Percentiles rank a stretch among this genome's conserved stretches.
Conservation (phyloP, 2,329 filamentous ascomycete genomes). For the Verticillium nubilum region DNA sequence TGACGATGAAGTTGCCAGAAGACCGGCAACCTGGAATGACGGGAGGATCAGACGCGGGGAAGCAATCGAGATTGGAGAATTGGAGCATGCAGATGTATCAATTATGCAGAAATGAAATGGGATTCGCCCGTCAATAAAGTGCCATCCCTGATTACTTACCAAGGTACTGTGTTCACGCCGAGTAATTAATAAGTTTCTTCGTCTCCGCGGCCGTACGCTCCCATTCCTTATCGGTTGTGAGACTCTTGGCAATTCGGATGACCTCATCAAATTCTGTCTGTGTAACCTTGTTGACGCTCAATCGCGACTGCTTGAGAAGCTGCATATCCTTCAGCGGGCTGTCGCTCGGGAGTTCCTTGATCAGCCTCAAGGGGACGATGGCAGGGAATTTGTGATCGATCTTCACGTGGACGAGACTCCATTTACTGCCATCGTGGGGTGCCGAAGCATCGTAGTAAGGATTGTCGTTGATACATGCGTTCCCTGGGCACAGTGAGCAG, state of each 20-base stretch:
- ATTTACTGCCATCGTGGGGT: conserved; percentile 49
- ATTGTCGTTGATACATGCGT: conserved; percentile 33
- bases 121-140: not conserved
- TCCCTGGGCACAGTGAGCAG: conserved; percentile 5
- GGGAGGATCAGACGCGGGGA: not conserved
- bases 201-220: conserved; percentile 6
- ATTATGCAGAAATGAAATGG: not conserved
- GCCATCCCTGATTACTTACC: not conserved
- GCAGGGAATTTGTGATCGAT: conserved; percentile 75
- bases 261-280: conserved; percentile 53
- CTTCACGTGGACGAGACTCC: conserved; percentile 84
- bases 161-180: not conserved
- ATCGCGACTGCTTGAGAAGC: conserved; percentile 71
- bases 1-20: not conserved
- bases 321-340: conserved; percentile 69
- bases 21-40: not conserved
- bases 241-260: conserved; percentile 8
- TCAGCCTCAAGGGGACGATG: conserved; percentile 58
- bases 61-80: not conserved
- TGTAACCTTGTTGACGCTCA: conserved; percentile 72
- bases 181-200: conserved; percentile 9
- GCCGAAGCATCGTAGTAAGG: conserved; percentile 84
- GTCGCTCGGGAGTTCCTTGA: conserved; percentile 63
- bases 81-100: not conserved
- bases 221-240: conserved; percentile 8